Conservation (phyloP, 2,329 filamentous ascomycete species). For the Penicillium hordei region DNA sequence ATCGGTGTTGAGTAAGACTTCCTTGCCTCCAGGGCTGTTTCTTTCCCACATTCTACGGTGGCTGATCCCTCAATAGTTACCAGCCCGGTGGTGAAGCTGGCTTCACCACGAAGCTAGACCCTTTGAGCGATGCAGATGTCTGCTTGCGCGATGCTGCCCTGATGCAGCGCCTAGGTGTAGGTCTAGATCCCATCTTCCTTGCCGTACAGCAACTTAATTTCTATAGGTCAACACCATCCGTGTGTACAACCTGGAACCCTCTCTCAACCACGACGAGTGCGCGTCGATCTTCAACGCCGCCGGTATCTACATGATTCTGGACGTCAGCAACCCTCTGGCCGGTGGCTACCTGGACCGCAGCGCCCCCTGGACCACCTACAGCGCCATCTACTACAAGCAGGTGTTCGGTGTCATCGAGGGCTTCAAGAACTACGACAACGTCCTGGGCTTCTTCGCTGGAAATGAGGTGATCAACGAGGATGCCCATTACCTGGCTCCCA, state of each 20-base stretch:
- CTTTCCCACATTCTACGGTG: neutral
- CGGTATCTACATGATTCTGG: slow-evolving; percentile 66
- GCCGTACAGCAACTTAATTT: slow-evolving; percentile 10
- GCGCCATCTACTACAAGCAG: slow-evolving; percentile 55
- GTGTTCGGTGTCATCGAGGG: slow-evolving; percentile 65
- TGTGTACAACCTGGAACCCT: slow-evolving; percentile 63
- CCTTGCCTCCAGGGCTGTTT: neutral
- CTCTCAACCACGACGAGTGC: slow-evolving; percentile 61
- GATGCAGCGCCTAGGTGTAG: slow-evolving; percentile 61
- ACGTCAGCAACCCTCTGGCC: slow-evolving; percentile 62
- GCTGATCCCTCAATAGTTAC: slow-evolving; percentile 46
- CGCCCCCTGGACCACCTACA: slow-evolving; percentile 57
- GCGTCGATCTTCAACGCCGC: slow-evolving; percentile 65
- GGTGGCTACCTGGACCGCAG: slow-evolving; percentile 58
- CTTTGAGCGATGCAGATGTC: slow-evolving; percentile 56
- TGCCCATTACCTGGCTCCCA: slow-evolving; percentile 54
- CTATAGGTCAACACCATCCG: slow-evolving; percentile 61
- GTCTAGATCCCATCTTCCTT: slow-evolving; percentile 14
- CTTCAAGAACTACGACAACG: slow-evolving; percentile 66
- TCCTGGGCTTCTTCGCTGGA: slow-evolving; percentile 65
- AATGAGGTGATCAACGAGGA: slow-evolving; percentile 69
- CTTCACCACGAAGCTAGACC: slow-evolving; percentile 56
- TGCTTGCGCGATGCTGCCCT: slow-evolving; percentile 64
- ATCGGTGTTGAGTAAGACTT: slow-evolving; percentile 59
- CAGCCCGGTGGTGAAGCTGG: slow-evolving; percentile 62